These are phyloP conservation scores for Tylopilus balloui DNA, from an alignment of 768 basidiomycete genomes.

Conservation along the genomic window DNA sequence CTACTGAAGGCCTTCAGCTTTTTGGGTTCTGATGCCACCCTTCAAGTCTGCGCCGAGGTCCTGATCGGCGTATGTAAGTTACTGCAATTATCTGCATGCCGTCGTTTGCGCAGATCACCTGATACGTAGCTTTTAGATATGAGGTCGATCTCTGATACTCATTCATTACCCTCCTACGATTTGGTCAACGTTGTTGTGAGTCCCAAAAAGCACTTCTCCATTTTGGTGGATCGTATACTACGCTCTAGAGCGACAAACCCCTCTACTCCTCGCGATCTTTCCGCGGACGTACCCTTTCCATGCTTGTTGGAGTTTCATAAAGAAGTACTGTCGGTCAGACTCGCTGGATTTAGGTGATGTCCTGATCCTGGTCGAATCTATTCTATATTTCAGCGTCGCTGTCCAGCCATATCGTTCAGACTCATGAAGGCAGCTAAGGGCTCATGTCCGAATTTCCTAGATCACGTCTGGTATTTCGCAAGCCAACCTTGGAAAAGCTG, in stretches of 20 bases:
- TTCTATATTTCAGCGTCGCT: conserved; percentile 56
- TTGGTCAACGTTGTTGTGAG: neutral
- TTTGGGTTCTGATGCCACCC: no score
- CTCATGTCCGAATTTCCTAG: conserved; percentile 24
- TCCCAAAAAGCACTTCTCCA: neutral
- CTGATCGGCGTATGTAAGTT: conserved; percentile 35
- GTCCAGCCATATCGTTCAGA: conserved; percentile 30
- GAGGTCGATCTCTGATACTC: conserved; percentile 27
- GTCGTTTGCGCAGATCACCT: conserved; percentile 1
- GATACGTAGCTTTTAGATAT: conserved; percentile 11
- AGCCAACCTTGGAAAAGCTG: conserved; percentile 49
- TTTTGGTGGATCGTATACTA: neutral
- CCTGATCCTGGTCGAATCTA: conserved; percentile 45
- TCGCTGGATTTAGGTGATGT: conserved; percentile 13
- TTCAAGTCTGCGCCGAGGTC: conserved; percentile 26
- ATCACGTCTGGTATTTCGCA: conserved; percentile 36
- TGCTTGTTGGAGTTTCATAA: conserved; percentile 31
- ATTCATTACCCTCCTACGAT: conserved; percentile 10
- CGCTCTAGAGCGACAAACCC: conserved; percentile 51
- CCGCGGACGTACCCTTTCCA: conserved; percentile 36
- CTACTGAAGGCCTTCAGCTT: no score
- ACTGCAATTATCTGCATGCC: neutral
- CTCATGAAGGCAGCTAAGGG: conserved; percentile 20
- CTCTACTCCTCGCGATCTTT: conserved; percentile 50
- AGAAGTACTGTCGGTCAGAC: conserved; percentile 31